phyloP scores from a whole-genome alignment of 768 basidiomycete species.

The Bullera alba region DNA sequence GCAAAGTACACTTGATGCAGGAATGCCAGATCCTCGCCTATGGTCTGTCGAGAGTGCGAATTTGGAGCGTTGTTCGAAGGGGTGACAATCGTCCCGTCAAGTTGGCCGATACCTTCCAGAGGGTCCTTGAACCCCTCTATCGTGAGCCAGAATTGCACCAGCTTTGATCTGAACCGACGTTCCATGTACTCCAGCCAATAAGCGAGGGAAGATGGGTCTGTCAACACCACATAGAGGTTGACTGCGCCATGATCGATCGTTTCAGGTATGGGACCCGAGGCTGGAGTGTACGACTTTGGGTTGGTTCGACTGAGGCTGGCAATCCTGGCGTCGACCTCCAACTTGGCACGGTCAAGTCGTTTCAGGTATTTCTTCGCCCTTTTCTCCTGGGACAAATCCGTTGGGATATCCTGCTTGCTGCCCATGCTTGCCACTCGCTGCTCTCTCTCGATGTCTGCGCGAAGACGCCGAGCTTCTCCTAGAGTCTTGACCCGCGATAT shows the following conservation, averaged over 20 bases:
- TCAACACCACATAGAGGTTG: slow-evolving; percentile 52
- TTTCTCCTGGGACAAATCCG: too few species aligned
- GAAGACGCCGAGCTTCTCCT: slow-evolving; percentile 77
- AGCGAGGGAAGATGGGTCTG: slow-evolving; percentile 81
- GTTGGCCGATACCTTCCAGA: slow-evolving; percentile 57
- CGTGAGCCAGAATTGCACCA: slow-evolving; percentile 95
- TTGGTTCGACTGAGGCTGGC: slow-evolving; percentile 51
- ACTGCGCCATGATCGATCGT: too few species aligned
- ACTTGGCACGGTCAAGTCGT: slow-evolving; percentile 79
- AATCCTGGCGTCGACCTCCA: slow-evolving; percentile 79
- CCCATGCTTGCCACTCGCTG: slow-evolving; percentile 72
- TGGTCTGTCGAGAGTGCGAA: slow-evolving; percentile 49
- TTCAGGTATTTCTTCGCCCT: slow-evolving; percentile 79
- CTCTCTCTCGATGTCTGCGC: slow-evolving; percentile 89
- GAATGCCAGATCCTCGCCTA: slow-evolving; percentile 80
- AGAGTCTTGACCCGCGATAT: slow-evolving; percentile 74
- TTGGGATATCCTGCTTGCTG: too few species aligned
- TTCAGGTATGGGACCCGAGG: not conserved
- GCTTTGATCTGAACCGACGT: slow-evolving; percentile 67
- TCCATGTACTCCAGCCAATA: slow-evolving; percentile 99
- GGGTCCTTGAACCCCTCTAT: slow-evolving; percentile 98
- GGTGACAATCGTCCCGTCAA: slow-evolving; percentile 50
- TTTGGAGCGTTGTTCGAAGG: slow-evolving; percentile 37
- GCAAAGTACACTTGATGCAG: slow-evolving; percentile 84
- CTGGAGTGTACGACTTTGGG: not conserved